Evolutionary conservation across 768 basidiomycete genomes (phyloP).

Genomic region (Steccherinum ochraceum): DNA sequence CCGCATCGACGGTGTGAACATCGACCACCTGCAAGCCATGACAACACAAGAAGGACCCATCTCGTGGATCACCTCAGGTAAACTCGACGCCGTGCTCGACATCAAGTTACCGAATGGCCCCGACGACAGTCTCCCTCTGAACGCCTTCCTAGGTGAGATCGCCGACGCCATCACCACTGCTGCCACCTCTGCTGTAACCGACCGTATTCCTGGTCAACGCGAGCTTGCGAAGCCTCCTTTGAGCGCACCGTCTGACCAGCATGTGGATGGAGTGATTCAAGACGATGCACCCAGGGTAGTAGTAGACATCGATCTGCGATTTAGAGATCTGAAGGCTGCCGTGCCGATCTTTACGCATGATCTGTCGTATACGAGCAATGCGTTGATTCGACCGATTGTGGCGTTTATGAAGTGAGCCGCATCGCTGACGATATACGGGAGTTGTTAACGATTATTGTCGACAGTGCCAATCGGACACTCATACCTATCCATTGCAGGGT

Average conservation of each 20-base stretch:
- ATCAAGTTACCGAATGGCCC: constrained; percentile 92
- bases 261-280: constrained; percentile 20
- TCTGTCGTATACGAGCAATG: constrained; percentile 87
- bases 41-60: constrained; percentile 82
- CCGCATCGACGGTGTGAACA: constrained; percentile 92
- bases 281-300: constrained; percentile 44
- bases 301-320: constrained; percentile 91
- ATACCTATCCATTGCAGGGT: constrained; percentile 92
- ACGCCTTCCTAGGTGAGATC: constrained; percentile 83
- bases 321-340: constrained; percentile 91
- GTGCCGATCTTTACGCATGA: constrained; percentile 90
- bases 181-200: constrained; percentile 44
- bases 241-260: constrained; percentile 53
- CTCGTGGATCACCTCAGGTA: constrained; percentile 97
- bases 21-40: constrained; percentile 89
- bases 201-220: constrained; percentile 80
- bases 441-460: constrained; percentile 2
- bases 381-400: constrained; percentile 90
- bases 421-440: no score
- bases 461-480: constrained; percentile 86
- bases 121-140: constrained; percentile 61
- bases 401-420: constrained; percentile 91
- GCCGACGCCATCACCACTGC: constrained; percentile 79
- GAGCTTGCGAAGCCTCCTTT: constrained; percentile 84
- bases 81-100: constrained; percentile 93